Percentiles rank a stretch among this genome's conserved stretches.
Evolutionary conservation across 345 rosid species (phyloP).

Genomic region (Populus deltoides): DNA sequence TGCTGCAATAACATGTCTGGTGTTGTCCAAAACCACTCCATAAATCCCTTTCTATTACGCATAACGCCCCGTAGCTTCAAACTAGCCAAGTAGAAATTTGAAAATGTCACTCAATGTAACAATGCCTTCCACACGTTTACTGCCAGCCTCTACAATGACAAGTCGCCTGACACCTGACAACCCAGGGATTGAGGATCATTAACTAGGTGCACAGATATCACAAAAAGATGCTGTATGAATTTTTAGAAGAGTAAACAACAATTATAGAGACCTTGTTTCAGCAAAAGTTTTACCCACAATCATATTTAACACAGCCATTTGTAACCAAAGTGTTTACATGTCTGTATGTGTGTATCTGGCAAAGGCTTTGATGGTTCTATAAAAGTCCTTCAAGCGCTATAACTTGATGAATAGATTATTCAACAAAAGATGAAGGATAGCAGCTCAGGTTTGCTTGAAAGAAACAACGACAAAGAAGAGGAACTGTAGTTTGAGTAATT

Average conservation of each 20-base stretch:
- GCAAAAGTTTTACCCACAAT: background rate
- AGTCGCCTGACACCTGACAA: conserved; percentile 35
- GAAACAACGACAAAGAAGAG: background rate
- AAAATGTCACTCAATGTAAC: conserved; percentile 28
- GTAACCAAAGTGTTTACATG: background rate
- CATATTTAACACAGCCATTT: background rate
- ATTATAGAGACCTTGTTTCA: background rate
- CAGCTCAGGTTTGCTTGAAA: background rate
- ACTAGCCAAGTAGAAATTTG: conserved; percentile 35
- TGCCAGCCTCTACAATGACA: conserved; percentile 34
- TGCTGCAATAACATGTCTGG: conserved; percentile 19
- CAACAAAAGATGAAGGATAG: background rate
- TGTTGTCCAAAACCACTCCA: conserved; percentile 6
- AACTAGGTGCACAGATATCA: background rate
- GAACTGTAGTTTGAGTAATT: background rate
- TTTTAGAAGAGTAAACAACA: background rate
- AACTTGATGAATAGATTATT: background rate
- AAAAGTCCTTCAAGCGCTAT: background rate
- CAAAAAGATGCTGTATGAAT: background rate
- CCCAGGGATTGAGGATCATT: background rate
- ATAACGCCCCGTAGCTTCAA: conserved; percentile 4
- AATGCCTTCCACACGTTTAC: conserved; percentile 35
- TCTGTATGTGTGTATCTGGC: background rate
- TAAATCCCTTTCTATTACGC: conserved; percentile 13
- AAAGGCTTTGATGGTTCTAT: background rate